phyloP scores from a whole-genome alignment of 83 land plant genomes.

The Diphasiastrum complanatum region DNA sequence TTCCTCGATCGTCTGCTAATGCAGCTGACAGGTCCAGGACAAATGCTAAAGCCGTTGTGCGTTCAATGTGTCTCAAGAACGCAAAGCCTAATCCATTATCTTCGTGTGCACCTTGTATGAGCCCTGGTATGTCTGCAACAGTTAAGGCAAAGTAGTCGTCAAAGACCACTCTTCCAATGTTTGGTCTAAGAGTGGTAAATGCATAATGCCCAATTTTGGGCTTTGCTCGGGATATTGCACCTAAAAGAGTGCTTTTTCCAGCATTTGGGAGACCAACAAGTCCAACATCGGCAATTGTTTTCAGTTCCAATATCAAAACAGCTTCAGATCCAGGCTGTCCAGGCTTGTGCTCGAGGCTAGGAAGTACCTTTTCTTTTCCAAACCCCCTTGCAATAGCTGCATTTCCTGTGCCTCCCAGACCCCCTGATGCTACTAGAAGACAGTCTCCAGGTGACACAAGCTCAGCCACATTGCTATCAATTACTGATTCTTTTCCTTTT shows the following conservation, averaged over 20 bases:
- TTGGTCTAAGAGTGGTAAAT: conserved; percentile 89
- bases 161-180: conserved; percentile 74
- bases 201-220: conserved; percentile 85
- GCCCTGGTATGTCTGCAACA: conserved; percentile 94
- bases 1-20: conserved; percentile 56
- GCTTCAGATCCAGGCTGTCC: conserved; percentile 76
- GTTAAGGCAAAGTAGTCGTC: conserved; percentile 64
- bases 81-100: conserved; percentile 92
- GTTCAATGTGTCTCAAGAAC: conserved; percentile 87
- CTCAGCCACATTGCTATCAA: conserved; percentile 12
- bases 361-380: conserved; percentile 12
- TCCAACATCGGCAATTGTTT: conserved; percentile 92
- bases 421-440: conserved; percentile 10
- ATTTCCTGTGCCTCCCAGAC: conserved; percentile 13
- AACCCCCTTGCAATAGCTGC: conserved; percentile 9
- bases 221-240: conserved; percentile 83
- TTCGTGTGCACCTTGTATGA: conserved; percentile 81
- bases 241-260: conserved; percentile 91
- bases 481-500: no score
- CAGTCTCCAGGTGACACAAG: background rate
- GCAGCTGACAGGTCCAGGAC: conserved; percentile 84
- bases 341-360: conserved; percentile 37
- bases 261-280: conserved; percentile 96
- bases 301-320: conserved; percentile 67
- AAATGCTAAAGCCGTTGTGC: conserved; percentile 88